phyloP scores from a whole-genome alignment of 148 eudicot genomes.

The Chenopodium berlandieri region DNA sequence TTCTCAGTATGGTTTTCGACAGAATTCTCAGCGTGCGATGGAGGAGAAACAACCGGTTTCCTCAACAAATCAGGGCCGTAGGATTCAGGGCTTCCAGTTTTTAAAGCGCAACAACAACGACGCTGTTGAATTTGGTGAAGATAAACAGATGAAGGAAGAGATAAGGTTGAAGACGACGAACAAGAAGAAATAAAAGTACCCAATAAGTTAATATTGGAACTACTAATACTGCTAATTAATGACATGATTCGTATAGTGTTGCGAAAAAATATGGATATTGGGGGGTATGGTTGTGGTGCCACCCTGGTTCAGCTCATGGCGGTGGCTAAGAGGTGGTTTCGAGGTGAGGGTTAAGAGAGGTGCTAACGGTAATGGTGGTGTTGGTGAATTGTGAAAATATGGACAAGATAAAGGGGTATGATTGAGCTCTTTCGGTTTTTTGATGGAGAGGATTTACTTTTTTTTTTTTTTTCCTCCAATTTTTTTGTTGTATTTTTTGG shows the following conservation, averaged over 20 bases:
- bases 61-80: conserved; percentile 48
- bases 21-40: conserved; percentile 1
- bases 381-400: neutral
- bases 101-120: conserved; percentile 28
- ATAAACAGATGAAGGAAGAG: conserved; percentile 19
- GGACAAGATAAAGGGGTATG: neutral
- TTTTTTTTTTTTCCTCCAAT: neutral
- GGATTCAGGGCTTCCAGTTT: conserved; percentile 33
- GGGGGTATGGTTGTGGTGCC: neutral
- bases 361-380: neutral
- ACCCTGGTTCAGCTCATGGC: neutral
- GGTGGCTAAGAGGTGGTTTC: neutral
- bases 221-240: conserved; percentile 18
- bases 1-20: neutral
- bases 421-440: neutral
- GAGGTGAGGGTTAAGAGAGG: neutral
- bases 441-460: neutral
- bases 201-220: neutral
- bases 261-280: neutral
- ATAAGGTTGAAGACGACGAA: conserved; percentile 13
- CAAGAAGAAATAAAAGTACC: neutral
- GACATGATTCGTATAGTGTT: conserved; percentile 18
- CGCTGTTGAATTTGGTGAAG: conserved; percentile 28
- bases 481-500: neutral
- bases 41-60: conserved; percentile 47